Base-by-base conservation (phyloP, 306 rosid species). In the Rubus parviflorus region DNA sequence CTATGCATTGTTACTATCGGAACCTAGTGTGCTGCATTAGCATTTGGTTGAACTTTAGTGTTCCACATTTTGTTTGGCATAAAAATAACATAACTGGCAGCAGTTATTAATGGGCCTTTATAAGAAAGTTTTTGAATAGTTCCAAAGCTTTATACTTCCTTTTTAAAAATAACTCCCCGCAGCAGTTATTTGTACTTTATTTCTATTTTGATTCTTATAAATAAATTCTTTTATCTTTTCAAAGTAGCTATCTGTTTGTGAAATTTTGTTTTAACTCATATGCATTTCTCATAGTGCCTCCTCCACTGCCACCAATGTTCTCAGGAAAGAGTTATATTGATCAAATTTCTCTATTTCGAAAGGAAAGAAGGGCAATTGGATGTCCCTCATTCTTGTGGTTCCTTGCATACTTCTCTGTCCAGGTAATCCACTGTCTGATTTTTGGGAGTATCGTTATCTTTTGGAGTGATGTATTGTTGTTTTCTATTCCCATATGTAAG, bases 221-320 rank as follows among this genome's bases (percentile, higher is more conserved):
- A 30, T 30, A 30, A 30, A 30, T 30, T 30, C 35, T 30, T 30
- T 30, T 30, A 14, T 10, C 2, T 66, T 42, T 72, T 80, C 20
- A 61, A 35, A 37, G 41, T 61, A 60, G 73, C 60, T 78, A 48
- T 75, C 45, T 83, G 30, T 84, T 81, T 79, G 70, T 82, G 64
- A 69, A 71, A 79, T 79, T 82, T 64, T 65, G 62, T 84, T 73
- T 58, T 81, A 60, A 85, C 83, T 81, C 61, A 25, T 81, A 83
- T 86, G 83, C 85, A 74, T 83, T 87, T 91, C 89, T 91, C 85
- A 84, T 78, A 94, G 98, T 92, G 92, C 97, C 98, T 79, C 90
- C 93, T 86, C 95, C 95, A 76, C 79, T 92, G 78, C 98, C 98
- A 68, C 97, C 93, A 78, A 96, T 89, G 80, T 83, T 90, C 82